phyloP scores from a whole-genome alignment of 108 stramenopile genomes.

The Ochromonas danica region DNA sequence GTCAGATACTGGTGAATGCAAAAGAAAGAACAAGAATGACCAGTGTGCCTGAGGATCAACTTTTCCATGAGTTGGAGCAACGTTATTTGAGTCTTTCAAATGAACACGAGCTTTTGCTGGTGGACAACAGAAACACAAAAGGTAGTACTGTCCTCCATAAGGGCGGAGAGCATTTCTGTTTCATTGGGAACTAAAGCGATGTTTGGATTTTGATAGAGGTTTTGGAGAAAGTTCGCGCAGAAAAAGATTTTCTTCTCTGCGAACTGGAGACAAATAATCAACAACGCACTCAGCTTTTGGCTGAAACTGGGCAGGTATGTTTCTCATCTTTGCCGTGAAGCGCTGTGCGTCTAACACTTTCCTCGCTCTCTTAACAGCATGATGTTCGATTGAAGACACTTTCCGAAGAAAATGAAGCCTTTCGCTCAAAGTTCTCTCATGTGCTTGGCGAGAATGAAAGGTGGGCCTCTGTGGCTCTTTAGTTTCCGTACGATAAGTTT shows the following conservation, averaged over 20 bases:
- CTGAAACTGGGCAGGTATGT: too few relatives aligned
- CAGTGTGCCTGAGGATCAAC: not conserved
- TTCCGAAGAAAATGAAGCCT: not conserved
- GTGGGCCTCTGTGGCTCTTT: not conserved
- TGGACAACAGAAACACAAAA: not conserved
- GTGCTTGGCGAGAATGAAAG: not conserved
- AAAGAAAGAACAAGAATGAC: too few relatives aligned
- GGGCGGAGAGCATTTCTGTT: not conserved
- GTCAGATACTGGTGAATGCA: too few relatives aligned
- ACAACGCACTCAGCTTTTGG: not conserved
- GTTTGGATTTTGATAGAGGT: not conserved
- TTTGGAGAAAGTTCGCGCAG: not conserved
- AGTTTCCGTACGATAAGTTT: not conserved
- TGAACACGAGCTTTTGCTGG: not conserved
- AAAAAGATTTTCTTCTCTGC: not conserved
- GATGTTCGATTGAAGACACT: not conserved
- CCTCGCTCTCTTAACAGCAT: too few relatives aligned
- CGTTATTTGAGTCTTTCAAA: not conserved
- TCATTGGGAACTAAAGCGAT: too few relatives aligned
- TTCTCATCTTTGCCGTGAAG: too few relatives aligned
- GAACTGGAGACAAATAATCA: not conserved
- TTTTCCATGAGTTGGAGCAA: conserved; percentile 32
- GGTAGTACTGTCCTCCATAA: not conserved
- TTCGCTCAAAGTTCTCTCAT: not conserved
- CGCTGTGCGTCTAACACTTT: too few relatives aligned